A percentile compares a stretch with the other conserved stretches of the same genome.
These are phyloP conservation scores for Orychophragmus violaceus DNA, from an alignment of 345 rosid species.

Conservation along the genomic window DNA sequence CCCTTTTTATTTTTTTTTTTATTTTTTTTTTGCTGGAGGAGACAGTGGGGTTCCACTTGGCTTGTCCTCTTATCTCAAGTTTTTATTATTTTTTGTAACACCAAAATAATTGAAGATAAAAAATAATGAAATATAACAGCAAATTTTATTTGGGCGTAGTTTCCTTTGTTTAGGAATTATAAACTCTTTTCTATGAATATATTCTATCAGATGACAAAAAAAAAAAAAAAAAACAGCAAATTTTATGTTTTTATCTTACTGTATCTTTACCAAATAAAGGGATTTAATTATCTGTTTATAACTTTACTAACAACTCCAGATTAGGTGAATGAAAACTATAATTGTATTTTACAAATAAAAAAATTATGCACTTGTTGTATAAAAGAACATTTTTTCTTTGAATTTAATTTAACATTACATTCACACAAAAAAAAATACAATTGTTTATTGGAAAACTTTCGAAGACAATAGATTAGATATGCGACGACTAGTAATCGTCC, in stretches of 20 bases:
- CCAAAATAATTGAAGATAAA: neutral
- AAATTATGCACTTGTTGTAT: too few relatives aligned
- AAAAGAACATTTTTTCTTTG: too few relatives aligned
- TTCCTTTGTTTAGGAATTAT: too few relatives aligned
- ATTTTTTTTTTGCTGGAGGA: neutral
- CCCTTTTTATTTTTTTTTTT: neutral
- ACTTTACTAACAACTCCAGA: neutral
- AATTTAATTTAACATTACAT: too few relatives aligned
- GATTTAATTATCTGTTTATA: neutral
- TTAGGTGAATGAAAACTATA: neutral
- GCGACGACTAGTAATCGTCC: neutral
- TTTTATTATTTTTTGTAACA: neutral
- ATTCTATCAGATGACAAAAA: too few relatives aligned
- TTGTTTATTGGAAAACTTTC: neutral
- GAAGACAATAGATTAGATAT: too few relatives aligned
- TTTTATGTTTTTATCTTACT: neutral
- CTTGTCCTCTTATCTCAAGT: slow-evolving; percentile 5
- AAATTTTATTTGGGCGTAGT: too few relatives aligned
- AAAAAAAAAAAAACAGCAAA: too few relatives aligned
- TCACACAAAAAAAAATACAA: neutral
- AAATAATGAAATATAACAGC: too few relatives aligned
- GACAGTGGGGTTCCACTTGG: slow-evolving; percentile 31
- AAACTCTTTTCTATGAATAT: too few relatives aligned
- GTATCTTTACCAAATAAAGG: slow-evolving; percentile 11
- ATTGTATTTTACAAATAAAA: too few relatives aligned